Base-by-base conservation (phyloP, 768 basidiomycete species). In the Pleurotus eryngii region DNA sequence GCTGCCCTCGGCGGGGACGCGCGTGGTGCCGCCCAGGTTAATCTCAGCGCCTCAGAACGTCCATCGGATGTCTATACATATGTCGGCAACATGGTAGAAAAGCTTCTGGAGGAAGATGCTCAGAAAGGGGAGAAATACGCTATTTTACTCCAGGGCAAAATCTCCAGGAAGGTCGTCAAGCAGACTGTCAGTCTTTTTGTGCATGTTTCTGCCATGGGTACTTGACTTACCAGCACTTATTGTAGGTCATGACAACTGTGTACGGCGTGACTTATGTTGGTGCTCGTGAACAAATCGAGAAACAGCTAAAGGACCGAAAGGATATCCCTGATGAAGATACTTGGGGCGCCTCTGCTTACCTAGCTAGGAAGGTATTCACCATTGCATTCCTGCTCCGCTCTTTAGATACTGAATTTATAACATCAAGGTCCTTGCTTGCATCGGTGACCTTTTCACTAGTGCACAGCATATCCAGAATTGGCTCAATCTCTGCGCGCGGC, bases 241-340 rank as follows among this genome's bases (percentile, higher is more conserved):
- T 20, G 2, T 60, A 89, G 87, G 92, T 98, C 61, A 99, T 99
- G 97, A 99, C 96, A 0, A 98, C 96, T 2, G 96, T 98, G 35
- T 98, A 98, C 67, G 96, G 97, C 18, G 95, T 99, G 14, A 99
- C 97, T 0, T 95, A 87, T 72, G 75, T 98, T 55, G 97, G 97
- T 37, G 97, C 97, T 18, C 83, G 93, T 43, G 92, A 92, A 7
- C 97, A 98, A 73, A 97, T 98, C 55, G 90, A 94, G 72, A 89
- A 73, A 65, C 95, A 98, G 74, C 73, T 99, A 39, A 82, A 79
- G 63, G 90, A 91, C 56, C 77, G 87, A 56, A 82, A 83, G 22
- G 88, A 90, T 59, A 77, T 96, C 24, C 79, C 82, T 2, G 71
- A 81, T 20, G 90, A 95, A 63, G 77, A 83, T n/a, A 82, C 84